phyloP scores from a whole-genome alignment of 352 stramenopile genomes.

The Pythium aristosporum region DNA sequence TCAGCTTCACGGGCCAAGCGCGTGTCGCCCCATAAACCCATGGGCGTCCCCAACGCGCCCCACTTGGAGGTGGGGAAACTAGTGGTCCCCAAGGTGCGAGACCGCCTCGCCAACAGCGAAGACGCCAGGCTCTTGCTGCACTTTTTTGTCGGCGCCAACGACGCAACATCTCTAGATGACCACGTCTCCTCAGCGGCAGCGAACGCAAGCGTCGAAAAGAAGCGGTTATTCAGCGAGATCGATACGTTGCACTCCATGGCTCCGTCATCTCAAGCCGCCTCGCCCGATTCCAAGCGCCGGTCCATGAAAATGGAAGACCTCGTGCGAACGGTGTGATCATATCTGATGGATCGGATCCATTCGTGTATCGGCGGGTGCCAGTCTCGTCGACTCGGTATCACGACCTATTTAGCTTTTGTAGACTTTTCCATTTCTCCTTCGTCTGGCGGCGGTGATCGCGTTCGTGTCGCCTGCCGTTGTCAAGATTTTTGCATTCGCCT shows the following conservation, averaged over 20 bases:
- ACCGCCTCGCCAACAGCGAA: slow-evolving; percentile 44
- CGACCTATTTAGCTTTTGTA: slow-evolving; percentile 29
- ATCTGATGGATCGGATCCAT: neutral
- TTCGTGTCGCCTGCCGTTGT: neutral
- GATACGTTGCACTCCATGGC: slow-evolving; percentile 23
- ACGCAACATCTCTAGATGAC: slow-evolving; percentile 29
- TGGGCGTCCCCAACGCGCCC: slow-evolving; percentile 14
- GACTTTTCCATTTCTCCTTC: slow-evolving; percentile 16
- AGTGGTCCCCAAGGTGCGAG: slow-evolving; percentile 21
- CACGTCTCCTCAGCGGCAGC: neutral
- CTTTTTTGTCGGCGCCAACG: slow-evolving; percentile 69
- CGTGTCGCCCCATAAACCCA: slow-evolving; percentile 25
- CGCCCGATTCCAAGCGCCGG: slow-evolving; percentile 44
- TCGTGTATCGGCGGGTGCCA: too few species aligned
- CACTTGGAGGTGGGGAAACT: slow-evolving; percentile 30
- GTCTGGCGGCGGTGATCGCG: neutral
- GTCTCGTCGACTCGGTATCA: too few species aligned
- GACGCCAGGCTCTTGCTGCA: slow-evolving; percentile 75
- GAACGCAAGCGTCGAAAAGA: slow-evolving; percentile 48
- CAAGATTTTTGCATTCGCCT: slow-evolving; percentile 8
- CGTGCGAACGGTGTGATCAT: slow-evolving; percentile 25
- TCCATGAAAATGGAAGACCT: slow-evolving; percentile 40
- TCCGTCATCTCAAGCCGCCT: slow-evolving; percentile 8
- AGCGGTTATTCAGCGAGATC: slow-evolving; percentile 48
- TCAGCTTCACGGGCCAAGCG: slow-evolving; percentile 5